phyloP scores from a whole-genome alignment of 176 grass and related monocot genomes.

The Thalia dealbata region DNA sequence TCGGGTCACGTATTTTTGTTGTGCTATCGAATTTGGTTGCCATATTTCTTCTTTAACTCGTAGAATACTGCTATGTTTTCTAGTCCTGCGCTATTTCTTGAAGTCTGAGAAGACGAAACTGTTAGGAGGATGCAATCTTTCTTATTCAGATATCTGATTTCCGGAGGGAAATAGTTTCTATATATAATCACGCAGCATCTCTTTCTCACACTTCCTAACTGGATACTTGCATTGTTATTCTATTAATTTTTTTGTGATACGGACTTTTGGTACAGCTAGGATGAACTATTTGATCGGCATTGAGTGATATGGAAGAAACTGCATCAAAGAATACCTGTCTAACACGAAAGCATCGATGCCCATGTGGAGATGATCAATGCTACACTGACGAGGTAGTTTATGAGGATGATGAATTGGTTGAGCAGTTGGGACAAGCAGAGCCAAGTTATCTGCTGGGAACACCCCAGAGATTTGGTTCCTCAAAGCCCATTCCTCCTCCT shows the following conservation, averaged over 20 bases:
- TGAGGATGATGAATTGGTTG: conserved; percentile 32
- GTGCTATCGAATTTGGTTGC: neutral
- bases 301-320: conserved; percentile 23
- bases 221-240: neutral
- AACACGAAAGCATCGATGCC: conserved; percentile 30
- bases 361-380: conserved; percentile 39
- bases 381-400: conserved; percentile 24
- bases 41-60: neutral
- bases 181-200: neutral
- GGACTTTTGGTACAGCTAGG: neutral
- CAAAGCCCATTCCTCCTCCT: conserved; percentile 15
- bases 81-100: neutral
- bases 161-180: neutral
- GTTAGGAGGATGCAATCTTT: neutral
- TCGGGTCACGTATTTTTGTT: no score
- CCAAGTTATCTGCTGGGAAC: conserved; percentile 2
- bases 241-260: neutral
- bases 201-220: neutral
- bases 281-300: neutral
- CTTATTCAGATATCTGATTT: neutral
- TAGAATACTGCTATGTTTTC: neutral
- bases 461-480: neutral
- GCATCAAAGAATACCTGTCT: conserved; percentile 27
- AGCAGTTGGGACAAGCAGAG: conserved; percentile 7
- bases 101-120: neutral